Conservation (phyloP, 768 basidiomycete genomes). For the Leccinum arenicola region DNA sequence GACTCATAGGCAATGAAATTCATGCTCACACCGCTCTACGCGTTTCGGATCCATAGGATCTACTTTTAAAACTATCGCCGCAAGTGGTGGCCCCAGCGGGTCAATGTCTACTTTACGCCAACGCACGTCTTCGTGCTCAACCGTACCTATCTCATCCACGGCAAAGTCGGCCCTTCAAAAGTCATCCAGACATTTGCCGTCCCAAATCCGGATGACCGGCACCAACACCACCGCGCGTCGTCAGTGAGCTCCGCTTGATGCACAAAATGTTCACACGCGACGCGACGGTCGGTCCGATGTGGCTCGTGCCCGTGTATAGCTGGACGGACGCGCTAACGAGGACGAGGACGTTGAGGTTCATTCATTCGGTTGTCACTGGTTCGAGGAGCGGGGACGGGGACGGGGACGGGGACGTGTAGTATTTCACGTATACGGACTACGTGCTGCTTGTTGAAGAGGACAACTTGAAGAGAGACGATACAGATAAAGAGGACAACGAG, state of each 20-base stretch:
- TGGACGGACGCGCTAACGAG: constrained; percentile 4
- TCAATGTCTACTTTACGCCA: constrained; percentile 11
- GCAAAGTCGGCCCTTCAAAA: constrained; percentile 5
- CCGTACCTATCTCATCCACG: constrained; percentile 10
- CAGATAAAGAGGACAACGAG: not conserved
- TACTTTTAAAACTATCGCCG: constrained; percentile 3
- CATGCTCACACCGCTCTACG: no score
- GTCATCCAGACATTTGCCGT: constrained; percentile 17
- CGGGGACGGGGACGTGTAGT: no score
- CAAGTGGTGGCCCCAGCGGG: constrained; percentile 14
- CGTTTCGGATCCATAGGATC: constrained; percentile 6
- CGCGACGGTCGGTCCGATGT: not conserved
- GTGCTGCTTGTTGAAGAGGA: not conserved
- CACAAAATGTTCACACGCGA: constrained; percentile 11
- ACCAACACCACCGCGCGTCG: not conserved
- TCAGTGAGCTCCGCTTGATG: constrained; percentile 18
- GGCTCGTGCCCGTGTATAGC: constrained; percentile 12
- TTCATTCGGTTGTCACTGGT: constrained; percentile 6
- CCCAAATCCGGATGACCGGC: not conserved
- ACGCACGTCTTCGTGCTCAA: constrained; percentile 16
- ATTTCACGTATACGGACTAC: constrained; percentile 18
- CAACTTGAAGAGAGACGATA: not conserved
- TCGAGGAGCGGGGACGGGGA: no score
- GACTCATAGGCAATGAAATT: no score
- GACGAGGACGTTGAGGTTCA: constrained; percentile 20